phyloP scores from a whole-genome alignment of 495 filamentous ascomycete species.

The Hypoxylon intermedium region DNA sequence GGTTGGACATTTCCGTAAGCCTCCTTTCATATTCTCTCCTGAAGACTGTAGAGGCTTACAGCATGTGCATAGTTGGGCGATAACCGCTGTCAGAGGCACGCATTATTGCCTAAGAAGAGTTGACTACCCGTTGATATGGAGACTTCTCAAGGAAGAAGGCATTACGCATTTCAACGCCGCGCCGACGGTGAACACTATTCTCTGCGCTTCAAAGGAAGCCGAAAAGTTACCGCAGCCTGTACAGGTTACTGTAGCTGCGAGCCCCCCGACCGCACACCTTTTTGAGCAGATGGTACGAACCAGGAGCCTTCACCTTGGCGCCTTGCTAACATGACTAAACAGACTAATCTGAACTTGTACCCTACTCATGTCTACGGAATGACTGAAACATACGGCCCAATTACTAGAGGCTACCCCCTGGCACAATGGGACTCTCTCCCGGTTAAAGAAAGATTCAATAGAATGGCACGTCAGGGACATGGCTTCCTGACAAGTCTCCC shows the following conservation, averaged over 20 bases:
- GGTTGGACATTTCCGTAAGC: conserved; percentile 78
- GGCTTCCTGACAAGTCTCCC: conserved; percentile 87
- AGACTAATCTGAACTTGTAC: conserved; percentile 74
- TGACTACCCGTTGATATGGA: conserved; percentile 93
- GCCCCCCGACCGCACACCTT: conserved; percentile 83
- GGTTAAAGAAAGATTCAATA: conserved; percentile 73
- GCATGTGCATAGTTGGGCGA: conserved; percentile 67
- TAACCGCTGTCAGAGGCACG: conserved; percentile 89
- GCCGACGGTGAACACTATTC: conserved; percentile 92
- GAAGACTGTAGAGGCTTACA: conserved; percentile 50
- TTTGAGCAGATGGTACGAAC: conserved; percentile 83
- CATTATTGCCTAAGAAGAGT: conserved; percentile 96
- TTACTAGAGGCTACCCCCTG: conserved; percentile 90
- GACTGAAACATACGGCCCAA: conserved; percentile 95
- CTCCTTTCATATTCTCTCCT: not conserved
- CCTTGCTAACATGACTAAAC: not conserved
- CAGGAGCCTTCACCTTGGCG: not conserved
- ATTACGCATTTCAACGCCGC: conserved; percentile 97
- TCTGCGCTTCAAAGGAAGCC: conserved; percentile 79
- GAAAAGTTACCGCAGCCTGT: conserved; percentile 72
- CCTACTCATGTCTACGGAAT: conserved; percentile 96
- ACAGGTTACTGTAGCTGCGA: conserved; percentile 89
- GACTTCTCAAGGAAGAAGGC: conserved; percentile 77
- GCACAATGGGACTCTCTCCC: conserved; percentile 79
- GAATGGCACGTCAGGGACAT: conserved; percentile 90